These are phyloP conservation scores for Diaporthe batatas DNA, from an alignment of 2,329 filamentous ascomycete species.

Conservation along the genomic window DNA sequence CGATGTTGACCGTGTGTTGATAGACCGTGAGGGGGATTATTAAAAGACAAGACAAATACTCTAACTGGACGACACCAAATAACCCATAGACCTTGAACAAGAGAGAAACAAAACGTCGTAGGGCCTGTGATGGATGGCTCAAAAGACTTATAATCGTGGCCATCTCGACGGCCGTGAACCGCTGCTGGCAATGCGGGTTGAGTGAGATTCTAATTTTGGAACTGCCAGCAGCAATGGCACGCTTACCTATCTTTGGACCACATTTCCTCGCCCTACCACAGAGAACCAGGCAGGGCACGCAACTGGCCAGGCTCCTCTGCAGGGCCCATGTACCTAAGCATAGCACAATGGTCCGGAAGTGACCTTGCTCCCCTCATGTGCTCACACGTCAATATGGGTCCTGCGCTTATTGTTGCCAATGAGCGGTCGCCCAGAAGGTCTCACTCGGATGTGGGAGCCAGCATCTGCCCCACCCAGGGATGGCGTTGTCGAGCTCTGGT, in stretches of 20 bases:
- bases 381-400: conserved; percentile 39
- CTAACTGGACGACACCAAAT: conserved; percentile 65
- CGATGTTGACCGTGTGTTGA: conserved; percentile 44
- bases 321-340: conserved; percentile 32
- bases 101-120: conserved; percentile 56
- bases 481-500: conserved; percentile 42
- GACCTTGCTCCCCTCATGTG: conserved; percentile 40
- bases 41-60: conserved; percentile 56
- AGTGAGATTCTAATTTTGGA: conserved; percentile 61
- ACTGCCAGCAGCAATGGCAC: conserved; percentile 46
- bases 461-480: conserved; percentile 48
- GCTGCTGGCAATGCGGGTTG: conserved; percentile 49
- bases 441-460: conserved; percentile 49
- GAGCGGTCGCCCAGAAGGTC: conserved; percentile 47
- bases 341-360: conserved; percentile 27
- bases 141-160: conserved; percentile 72
- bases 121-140: conserved; percentile 56
- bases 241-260: conserved; percentile 57
- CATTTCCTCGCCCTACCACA: conserved; percentile 46
- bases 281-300: conserved; percentile 40
- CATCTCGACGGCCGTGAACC: conserved; percentile 55
- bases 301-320: conserved; percentile 42
- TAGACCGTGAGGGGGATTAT: conserved; percentile 52
- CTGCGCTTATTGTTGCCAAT: conserved; percentile 50
- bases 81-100: conserved; percentile 59